These are phyloP conservation scores for Aureobasidium subglaciale DNA, from an alignment of 2,329 filamentous ascomycete species.

Conservation along the genomic window DNA sequence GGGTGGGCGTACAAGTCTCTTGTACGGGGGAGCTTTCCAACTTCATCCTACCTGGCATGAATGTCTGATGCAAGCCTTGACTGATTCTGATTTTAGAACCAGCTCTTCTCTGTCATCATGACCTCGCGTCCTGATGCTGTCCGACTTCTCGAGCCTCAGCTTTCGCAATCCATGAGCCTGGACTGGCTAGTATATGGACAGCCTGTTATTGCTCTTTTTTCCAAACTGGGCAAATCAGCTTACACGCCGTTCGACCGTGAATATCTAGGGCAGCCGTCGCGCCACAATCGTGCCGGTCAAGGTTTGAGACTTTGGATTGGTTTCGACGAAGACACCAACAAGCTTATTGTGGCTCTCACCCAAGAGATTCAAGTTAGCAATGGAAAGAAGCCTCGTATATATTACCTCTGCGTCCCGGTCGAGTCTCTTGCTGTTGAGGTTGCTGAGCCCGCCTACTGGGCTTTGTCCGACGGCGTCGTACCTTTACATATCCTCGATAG, in stretches of 20 bases:
- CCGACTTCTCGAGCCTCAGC: neutral
- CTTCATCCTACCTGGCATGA: neutral
- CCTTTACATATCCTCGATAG: neutral
- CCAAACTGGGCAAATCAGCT: neutral
- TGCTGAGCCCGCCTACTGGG: neutral
- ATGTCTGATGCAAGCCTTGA: neutral
- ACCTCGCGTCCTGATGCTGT: neutral
- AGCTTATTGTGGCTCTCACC: neutral
- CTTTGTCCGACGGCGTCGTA: neutral
- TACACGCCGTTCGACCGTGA: neutral
- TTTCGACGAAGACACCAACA: neutral
- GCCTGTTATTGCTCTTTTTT: slow-evolving; percentile 4
- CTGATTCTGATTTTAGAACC: neutral
- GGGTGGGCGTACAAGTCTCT: neutral
- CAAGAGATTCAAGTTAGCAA: neutral
- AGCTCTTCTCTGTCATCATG: too few species aligned
- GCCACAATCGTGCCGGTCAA: neutral
- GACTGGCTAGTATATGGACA: neutral
- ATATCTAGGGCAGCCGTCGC: neutral
- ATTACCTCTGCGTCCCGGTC: neutral
- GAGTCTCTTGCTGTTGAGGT: neutral
- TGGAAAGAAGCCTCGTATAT: neutral
- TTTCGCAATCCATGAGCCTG: neutral
- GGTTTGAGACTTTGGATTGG: neutral
- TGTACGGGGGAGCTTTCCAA: neutral